Evolutionary conservation across 352 stramenopile species (phyloP), one percentile per base, ranked within the genome.

Genomic region (Globisporangium spinosum): DNA sequence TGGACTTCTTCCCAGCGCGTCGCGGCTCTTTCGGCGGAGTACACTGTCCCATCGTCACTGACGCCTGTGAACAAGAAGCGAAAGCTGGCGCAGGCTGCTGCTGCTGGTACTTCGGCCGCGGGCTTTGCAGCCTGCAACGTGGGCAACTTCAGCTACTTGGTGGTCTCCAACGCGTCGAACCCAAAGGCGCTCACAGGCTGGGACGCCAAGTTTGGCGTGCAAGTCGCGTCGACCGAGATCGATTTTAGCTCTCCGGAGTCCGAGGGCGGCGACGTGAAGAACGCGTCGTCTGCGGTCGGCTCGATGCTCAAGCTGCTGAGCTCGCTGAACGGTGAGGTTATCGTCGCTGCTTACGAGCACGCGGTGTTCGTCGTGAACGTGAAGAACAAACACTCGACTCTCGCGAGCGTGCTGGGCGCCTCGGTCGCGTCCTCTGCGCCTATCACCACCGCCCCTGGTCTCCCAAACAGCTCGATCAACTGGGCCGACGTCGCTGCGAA

Each of bases 161-260:
- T 93, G 3, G 76, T 83, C 10, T 70, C 75, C 20, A 72, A 67
- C 0, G 38, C 82, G 25, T 71, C 85, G 47, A 58, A 64, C 9
- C 70, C 80, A 0, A 70, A 73, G 67, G 71, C 79, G 57, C 71
- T 91, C 35, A 78, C 77, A 12, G 82, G 76, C 3, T 93, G 83
- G 83, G 83, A 93, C 67, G 75, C 83, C 58, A 91, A 89, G 71
- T 93, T 91, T 61, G 83, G 82, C 22, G 85, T 91, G 0, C 77
- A 87, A 2, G 78, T 93, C 13, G 77, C 82, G 1, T 77, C 70
- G 22, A 81, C 75, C n/a, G 71, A 85, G 58, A 69, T 89, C 51
- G 75, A 83, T 45, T 55, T 79, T 45, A 58, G 35, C 25, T 47
- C 51, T 23, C 40, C 58, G 2, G 63, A 70, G 64, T 71, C 77